A percentile compares a stretch with the other conserved stretches of the same genome.
Evolutionary conservation across 768 basidiomycete species (phyloP).

Genomic region (Postia placenta): DNA sequence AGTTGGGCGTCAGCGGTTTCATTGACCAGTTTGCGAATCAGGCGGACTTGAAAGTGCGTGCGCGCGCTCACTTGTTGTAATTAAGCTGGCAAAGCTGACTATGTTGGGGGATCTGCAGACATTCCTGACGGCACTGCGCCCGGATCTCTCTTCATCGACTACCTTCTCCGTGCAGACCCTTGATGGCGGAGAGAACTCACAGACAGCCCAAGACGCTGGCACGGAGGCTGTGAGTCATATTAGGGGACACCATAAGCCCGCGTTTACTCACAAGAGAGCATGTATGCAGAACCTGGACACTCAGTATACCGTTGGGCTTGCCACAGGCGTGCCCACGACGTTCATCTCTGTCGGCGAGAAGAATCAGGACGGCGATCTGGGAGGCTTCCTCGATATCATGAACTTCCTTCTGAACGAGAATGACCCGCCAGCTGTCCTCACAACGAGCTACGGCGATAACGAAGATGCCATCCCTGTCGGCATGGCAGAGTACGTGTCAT

Average conservation of each 20-base stretch:
- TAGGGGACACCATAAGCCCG: neutral
- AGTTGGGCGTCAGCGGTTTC: constrained; percentile 29
- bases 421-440: constrained; percentile 47
- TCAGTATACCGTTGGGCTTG: constrained; percentile 29
- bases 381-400: constrained; percentile 15
- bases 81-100: constrained; percentile 1
- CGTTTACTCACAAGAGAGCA: neutral
- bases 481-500: constrained; percentile 37
- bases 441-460: constrained; percentile 67
- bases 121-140: constrained; percentile 43
- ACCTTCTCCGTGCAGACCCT: constrained; percentile 19
- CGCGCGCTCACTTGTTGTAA: constrained; percentile 24
- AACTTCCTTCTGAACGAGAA: constrained; percentile 47
- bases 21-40: constrained; percentile 24
- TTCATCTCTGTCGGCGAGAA: constrained; percentile 29
- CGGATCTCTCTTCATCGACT: constrained; percentile 32
- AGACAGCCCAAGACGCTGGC: constrained; percentile 46
- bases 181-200: constrained; percentile 34
- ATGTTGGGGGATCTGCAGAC: constrained; percentile 31
- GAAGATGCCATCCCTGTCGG: constrained; percentile 66
- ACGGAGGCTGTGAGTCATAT: constrained; percentile 49
- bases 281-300: constrained; percentile 15
- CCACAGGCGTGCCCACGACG: constrained; percentile 22
- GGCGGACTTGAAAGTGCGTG: constrained; percentile 22
- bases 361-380: constrained; percentile 17